Evolutionary conservation across 2,329 filamentous ascomycete species (phyloP), one percentile per base, ranked within the genome.

Genomic region (Colletotrichum sp.): DNA sequence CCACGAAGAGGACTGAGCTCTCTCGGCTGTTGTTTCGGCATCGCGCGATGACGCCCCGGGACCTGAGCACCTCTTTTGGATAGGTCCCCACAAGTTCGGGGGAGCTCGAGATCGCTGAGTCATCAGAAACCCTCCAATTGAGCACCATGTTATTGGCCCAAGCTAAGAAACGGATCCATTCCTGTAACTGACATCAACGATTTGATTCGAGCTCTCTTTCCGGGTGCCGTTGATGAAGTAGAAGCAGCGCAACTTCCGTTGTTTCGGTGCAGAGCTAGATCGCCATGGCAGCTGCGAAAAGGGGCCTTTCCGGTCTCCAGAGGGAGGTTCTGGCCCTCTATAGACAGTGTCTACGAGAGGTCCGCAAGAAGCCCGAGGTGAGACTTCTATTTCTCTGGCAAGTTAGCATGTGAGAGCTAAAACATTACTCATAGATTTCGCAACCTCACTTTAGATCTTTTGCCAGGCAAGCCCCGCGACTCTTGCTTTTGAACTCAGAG

Each of bases 251-350:
- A 56, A 52, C 56, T 67, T 63, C 69, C 32, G n/a, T 28, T n/a
- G 12, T 21, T 26, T 67, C 24, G 28, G 36, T n/a, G 43, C 62
- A 26, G 28, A 73, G 10, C 30, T 30, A 32, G 38, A 52, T 36
- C 34, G 64, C 14, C 9, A 78, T 78, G 76, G 69, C 75, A 36
- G 72, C 30, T 38, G 36, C 43, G 59, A 73, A 65, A 56, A 63
- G 75, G 16, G 76, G 92, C 79, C 87, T 96, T 30, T 98, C 96
- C 9, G 97, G 97, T 43, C 88, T 98, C n/a, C 96, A 98, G 83
- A 93, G 91, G 80, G 95, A 98, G 81, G 96, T 98, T 5, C 85
- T 98, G 67, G 89, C 92, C 38, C 90, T 99, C 16, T 99, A 98
- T 83, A 92, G 96, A 74, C 91, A 92, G 82, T 98, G 96, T 81